Percentiles rank a stretch among this genome's conserved stretches.
These are phyloP conservation scores for Urochloa ruziziensis DNA, from an alignment of 176 grass and related monocot species.

Conservation along the genomic window DNA sequence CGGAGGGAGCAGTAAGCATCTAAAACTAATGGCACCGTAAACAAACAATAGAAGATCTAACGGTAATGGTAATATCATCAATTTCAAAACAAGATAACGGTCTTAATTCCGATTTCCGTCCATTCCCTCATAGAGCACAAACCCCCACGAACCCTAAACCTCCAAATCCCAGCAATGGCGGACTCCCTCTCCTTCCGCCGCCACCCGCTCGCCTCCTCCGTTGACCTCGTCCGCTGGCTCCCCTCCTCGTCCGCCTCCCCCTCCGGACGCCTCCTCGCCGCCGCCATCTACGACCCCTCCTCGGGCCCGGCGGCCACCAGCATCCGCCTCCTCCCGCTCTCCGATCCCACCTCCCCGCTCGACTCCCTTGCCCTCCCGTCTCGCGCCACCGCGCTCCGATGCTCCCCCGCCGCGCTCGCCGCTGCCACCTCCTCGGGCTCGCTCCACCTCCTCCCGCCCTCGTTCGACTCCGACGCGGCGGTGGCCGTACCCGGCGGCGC, in stretches of 20 bases:
- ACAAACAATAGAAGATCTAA: too few relatives aligned
- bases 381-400: conserved; percentile 58
- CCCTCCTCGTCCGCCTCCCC: conserved; percentile 40
- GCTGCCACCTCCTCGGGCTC: conserved; percentile 46
- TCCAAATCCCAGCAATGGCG: conserved; percentile 35
- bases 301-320: background rate
- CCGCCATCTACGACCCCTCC: conserved; percentile 51
- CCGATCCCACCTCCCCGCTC: conserved; percentile 25
- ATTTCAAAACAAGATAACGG: too few relatives aligned
- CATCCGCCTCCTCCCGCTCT: conserved; percentile 43
- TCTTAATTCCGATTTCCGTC: too few relatives aligned
- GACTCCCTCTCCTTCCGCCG: conserved; percentile 44
- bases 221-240: conserved; percentile 74
- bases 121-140: too few relatives aligned
- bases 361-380: conserved; percentile 48
- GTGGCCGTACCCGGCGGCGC: conserved; percentile 39
- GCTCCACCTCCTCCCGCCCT: conserved; percentile 49
- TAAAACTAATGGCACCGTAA: too few relatives aligned
- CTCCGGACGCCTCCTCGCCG: conserved; percentile 51
- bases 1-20: too few relatives aligned
- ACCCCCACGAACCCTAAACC: too few relatives aligned
- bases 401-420: conserved; percentile 44
- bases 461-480: conserved; percentile 40
- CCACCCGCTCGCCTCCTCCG: conserved; percentile 46
- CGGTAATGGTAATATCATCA: too few relatives aligned